Percentiles rank a stretch among this genome's conserved stretches.
phyloP scores from a whole-genome alignment of 2,329 filamentous ascomycete species.

The Dothideomycetes sp. region DNA sequence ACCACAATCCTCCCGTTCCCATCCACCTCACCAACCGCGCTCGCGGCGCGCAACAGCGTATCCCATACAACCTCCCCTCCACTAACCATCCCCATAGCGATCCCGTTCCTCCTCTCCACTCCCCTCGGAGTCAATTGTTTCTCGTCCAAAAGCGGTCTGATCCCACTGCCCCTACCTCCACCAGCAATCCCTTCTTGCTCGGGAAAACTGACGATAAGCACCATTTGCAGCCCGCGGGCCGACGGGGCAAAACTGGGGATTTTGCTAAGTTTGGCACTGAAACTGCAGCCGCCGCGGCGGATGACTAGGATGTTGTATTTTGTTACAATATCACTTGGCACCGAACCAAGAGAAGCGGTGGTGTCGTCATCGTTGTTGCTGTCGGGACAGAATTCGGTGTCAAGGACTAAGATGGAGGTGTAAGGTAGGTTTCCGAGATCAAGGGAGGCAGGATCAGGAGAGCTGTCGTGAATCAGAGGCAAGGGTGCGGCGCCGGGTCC shows the following conservation, averaged over 20 bases:
- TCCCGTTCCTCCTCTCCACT: constrained; percentile 56
- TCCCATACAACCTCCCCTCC: constrained; percentile 57
- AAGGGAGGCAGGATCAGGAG: constrained; percentile 32
- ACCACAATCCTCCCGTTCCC: constrained; percentile 10
- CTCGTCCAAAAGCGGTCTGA: constrained; percentile 64
- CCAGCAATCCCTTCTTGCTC: constrained; percentile 29
- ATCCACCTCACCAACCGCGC: constrained; percentile 13
- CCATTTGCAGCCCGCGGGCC: constrained; percentile 57
- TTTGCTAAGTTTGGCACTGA: constrained; percentile 69
- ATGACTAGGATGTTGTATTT: constrained; percentile 70
- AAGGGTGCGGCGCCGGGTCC: constrained; percentile 58
- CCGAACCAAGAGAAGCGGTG: constrained; percentile 34
- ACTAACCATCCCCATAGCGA: constrained; percentile 74
- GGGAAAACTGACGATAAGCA: constrained; percentile 62
- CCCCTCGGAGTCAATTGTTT: constrained; percentile 61
- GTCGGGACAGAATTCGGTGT: constrained; percentile 52
- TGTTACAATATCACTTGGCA: constrained; percentile 38
- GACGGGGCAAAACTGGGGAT: constrained; percentile 62
- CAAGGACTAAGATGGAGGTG: constrained; percentile 51
- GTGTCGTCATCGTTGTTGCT: constrained; percentile 14
- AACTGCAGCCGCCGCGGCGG: constrained; percentile 72
- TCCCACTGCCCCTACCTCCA: constrained; percentile 26
- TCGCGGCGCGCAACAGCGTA: constrained; percentile 48
- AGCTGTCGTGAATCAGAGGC: constrained; percentile 29
- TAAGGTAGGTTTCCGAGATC: constrained; percentile 28